Base-by-base conservation (phyloP, 2,329 filamentous ascomycete species). In the Uncinocarpus reesii region DNA sequence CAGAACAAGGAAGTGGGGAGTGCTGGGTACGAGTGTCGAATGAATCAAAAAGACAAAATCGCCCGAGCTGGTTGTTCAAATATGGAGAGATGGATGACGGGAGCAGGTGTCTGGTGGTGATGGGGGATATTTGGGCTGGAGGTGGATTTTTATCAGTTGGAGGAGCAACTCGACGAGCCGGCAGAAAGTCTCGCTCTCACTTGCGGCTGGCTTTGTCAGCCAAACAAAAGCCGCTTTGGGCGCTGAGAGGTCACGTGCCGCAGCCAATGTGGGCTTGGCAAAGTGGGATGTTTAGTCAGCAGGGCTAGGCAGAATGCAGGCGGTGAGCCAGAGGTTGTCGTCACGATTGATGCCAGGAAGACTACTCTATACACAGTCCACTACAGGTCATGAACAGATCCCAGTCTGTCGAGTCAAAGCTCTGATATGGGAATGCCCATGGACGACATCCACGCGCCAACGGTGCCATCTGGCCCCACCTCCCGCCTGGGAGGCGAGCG, bases 401-500 rank as follows among this genome's bases (percentile, higher is more conserved):
- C n/a, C n/a, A n/a, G n/a, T n/a, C n/a, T n/a, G n/a, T n/a, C n/a
- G n/a, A n/a, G 34, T 13, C 24, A 18, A 55, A 11, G 24, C 41
- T 41, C 24, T 50, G 53, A 54, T 51, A 78, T 76, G 74, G 74
- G 73, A 57, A 68, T 75, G 53, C 70, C 64, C 58, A 84, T 84
- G 81, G 76, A 82, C 62, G 74, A 66, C 44, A 71, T 84, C 48
- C 81, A 84, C 59, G 74, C 79, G 38, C 79, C 80, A n/a, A 83
- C 80, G 15, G 79, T 86, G 67, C 75, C 83, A 50, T 89, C 88
- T 35, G 89, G 88, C 52, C 84, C 86, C 28, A 83, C 81, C 7
- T 82, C 81, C 49, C 75, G 74, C 23, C 71, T 74, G 50, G 61
- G 55, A 35, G 69, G 73, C 47, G 65, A 69, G 36, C 84, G 83